A percentile compares a stretch with the other conserved stretches of the same genome.
Conservation (phyloP, 331 rosid genomes). For the Malus hybrid region DNA sequence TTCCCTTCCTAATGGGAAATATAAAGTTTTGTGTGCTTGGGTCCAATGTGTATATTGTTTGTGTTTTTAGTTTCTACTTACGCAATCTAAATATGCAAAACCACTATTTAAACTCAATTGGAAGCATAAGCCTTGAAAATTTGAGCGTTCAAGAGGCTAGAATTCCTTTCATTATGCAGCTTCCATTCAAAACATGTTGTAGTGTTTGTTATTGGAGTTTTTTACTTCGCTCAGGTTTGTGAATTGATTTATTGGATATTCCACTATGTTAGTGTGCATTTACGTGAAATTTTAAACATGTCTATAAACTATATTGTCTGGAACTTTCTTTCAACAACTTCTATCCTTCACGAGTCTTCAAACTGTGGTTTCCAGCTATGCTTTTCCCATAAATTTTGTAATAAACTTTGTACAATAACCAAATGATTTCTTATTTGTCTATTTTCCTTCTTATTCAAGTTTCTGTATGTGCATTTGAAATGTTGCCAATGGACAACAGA, state of each 20-base stretch:
- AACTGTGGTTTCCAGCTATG: background rate
- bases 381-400: background rate
- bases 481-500: constrained; percentile 33
- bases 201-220: background rate
- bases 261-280: too few relatives aligned
- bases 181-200: background rate
- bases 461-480: constrained; percentile 6
- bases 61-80: too few relatives aligned
- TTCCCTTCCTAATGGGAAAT: too few relatives aligned
- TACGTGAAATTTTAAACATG: too few relatives aligned
- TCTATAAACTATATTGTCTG: background rate
- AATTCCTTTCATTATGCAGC: background rate
- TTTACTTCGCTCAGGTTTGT: background rate
- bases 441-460: background rate
- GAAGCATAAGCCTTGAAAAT: too few relatives aligned
- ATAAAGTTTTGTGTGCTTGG: too few relatives aligned
- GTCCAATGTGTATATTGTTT: too few relatives aligned
- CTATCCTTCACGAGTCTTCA: background rate
- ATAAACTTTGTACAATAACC: background rate
- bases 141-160: background rate
- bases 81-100: too few relatives aligned
- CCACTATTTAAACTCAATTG: too few relatives aligned
- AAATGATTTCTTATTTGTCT: background rate
- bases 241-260: too few relatives aligned
- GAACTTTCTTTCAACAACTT: background rate